Percentiles rank a stretch among this genome's conserved stretches.
phyloP scores from a whole-genome alignment of 129 eudicot genomes.

The Lactuca saligna region DNA sequence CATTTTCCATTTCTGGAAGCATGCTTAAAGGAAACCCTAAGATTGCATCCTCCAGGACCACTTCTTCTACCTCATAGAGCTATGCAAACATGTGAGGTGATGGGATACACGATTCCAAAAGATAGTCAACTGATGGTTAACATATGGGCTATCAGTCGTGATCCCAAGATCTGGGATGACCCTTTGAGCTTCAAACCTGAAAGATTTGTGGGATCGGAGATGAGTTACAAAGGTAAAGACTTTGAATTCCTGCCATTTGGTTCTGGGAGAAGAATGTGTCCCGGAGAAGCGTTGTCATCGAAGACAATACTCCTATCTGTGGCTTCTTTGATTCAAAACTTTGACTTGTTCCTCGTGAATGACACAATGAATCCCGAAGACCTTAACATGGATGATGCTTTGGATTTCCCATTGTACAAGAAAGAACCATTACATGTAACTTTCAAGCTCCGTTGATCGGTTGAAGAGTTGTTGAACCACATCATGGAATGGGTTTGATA shows the following conservation, averaged over 20 bases:
- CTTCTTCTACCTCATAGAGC: conserved; percentile 34
- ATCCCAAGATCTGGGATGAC: conserved; percentile 37
- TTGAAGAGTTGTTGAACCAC: neutral
- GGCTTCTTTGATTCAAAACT: conserved; percentile 30
- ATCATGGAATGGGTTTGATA: neutral
- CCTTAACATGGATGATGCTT: conserved; percentile 35
- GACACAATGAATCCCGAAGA: conserved; percentile 6
- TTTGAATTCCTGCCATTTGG: conserved; percentile 46
- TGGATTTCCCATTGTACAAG: conserved; percentile 21
- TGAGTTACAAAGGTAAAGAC: conserved; percentile 33
- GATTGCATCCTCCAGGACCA: conserved; percentile 49
- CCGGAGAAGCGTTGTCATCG: conserved; percentile 43
- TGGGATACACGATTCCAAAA: conserved; percentile 39
- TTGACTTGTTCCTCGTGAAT: conserved; percentile 34
- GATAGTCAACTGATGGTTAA: conserved; percentile 35
- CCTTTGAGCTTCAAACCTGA: conserved; percentile 45
- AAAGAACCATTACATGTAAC: conserved; percentile 25
- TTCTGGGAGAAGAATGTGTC: conserved; percentile 48
- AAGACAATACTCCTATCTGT: conserved; percentile 29
- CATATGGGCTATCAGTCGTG: conserved; percentile 44
- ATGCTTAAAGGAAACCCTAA: conserved; percentile 38
- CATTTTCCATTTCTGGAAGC: conserved; percentile 37
- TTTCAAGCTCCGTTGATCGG: conserved; percentile 1
- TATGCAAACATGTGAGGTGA: conserved; percentile 25
- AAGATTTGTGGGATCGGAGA: conserved; percentile 30